Percentiles rank a stretch among this genome's conserved stretches.
phyloP scores from a whole-genome alignment of 2,329 filamentous ascomycete species.

The Trichothecium sympodiale region DNA sequence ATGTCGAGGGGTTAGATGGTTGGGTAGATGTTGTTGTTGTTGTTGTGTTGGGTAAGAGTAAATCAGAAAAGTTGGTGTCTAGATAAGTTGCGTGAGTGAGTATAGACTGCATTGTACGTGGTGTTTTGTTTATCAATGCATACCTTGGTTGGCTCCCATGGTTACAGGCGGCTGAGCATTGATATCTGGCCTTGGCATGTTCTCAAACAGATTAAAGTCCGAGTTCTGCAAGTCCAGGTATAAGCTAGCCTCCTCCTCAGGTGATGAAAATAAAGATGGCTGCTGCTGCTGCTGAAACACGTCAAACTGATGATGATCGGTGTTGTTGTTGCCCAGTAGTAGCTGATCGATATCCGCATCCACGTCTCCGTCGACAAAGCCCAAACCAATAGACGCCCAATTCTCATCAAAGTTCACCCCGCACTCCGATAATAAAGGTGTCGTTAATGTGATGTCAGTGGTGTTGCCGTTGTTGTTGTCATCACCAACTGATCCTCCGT shows the following conservation, averaged over 20 bases:
- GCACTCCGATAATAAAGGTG: no score
- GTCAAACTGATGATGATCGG: background rate
- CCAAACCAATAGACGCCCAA: no score
- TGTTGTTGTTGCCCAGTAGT: background rate
- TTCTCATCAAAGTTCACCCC: no score
- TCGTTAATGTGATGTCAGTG: background rate
- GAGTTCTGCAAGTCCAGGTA: background rate
- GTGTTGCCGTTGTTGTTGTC: background rate
- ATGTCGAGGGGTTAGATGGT: background rate
- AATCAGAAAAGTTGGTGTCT: no score
- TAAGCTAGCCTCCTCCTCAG: background rate
- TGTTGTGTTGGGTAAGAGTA: background rate
- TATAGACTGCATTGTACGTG: background rate
- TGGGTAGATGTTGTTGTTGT: background rate
- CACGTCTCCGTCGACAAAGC: background rate
- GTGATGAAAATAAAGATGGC: background rate
- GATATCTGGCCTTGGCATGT: background rate
- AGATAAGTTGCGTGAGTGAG: no score
- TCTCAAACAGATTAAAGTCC: background rate
- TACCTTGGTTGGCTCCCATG: background rate
- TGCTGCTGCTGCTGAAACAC: background rate
- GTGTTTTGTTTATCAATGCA: background rate
- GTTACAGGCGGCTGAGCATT: slow-evolving; percentile 1
- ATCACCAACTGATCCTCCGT: background rate
- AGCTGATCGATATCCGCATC: no score